Conservation (phyloP, 192 early-diverging fungal genomes). For the Chytriomyces sp. region DNA sequence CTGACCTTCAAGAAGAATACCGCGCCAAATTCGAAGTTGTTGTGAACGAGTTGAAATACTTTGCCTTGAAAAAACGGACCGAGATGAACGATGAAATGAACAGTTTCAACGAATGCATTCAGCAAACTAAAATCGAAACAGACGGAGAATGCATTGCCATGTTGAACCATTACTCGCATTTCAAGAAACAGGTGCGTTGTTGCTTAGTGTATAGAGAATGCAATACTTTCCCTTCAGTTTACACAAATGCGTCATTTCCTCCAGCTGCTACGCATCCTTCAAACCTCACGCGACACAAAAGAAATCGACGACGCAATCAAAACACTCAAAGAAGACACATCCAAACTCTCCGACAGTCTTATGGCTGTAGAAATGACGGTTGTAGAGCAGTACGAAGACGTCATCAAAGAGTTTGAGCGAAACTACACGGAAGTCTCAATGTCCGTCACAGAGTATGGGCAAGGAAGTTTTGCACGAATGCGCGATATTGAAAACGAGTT, state of each 20-base stretch:
- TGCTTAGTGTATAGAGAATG: neutral
- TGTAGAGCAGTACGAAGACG: conserved; percentile 70
- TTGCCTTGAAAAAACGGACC: conserved; percentile 51
- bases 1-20: conserved; percentile 60
- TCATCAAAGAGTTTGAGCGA: conserved; percentile 66
- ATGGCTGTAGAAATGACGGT: conserved; percentile 62
- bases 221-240: neutral
- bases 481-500: conserved; percentile 66
- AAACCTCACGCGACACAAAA: conserved; percentile 44
- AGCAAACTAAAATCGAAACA: conserved; percentile 45
- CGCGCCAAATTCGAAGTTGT: conserved; percentile 63
- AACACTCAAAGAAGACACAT: conserved; percentile 44
- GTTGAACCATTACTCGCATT: conserved; percentile 55
- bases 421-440: conserved; percentile 62
- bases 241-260: neutral
- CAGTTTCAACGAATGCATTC: conserved; percentile 45
- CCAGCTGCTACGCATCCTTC: conserved; percentile 54
- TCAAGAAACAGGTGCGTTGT: conserved; percentile 57
- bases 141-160: conserved; percentile 54
- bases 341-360: conserved; percentile 53
- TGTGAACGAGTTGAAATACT: conserved; percentile 57
- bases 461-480: conserved; percentile 56
- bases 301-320: conserved; percentile 60
- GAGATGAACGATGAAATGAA: conserved; percentile 57
- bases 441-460: conserved; percentile 55